phyloP scores from a whole-genome alignment of 2,329 filamentous ascomycete species.

The Colletotrichum orbiculare region DNA sequence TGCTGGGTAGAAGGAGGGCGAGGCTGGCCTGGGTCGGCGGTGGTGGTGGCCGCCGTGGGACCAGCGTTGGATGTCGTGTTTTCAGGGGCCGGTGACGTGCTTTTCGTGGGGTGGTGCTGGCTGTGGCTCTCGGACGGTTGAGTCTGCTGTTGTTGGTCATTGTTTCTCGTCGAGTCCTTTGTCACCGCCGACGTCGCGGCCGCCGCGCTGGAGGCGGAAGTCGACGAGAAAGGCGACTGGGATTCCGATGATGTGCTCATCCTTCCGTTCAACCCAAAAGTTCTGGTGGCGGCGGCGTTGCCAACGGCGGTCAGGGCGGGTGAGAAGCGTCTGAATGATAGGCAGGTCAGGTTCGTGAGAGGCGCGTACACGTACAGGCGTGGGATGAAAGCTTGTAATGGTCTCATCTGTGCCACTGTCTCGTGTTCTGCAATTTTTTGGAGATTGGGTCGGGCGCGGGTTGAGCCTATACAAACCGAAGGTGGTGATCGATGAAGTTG shows the following conservation, averaged over 20 bases:
- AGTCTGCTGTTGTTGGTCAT: conserved; percentile 6
- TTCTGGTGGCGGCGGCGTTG: conserved; percentile 11
- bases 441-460: conserved; percentile 7
- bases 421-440: conserved; percentile 2
- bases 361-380: conserved; percentile 22
- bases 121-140: conserved; percentile 12
- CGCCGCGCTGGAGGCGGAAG: not conserved
- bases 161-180: not conserved
- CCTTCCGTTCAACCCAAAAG: conserved; percentile 11
- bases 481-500: conserved; percentile 16
- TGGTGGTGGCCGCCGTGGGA: conserved; percentile 13
- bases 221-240: conserved; percentile 11
- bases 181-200: not conserved
- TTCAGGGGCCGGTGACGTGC: conserved; percentile 36
- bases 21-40: conserved; percentile 30
- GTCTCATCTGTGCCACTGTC: conserved; percentile 19
- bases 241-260: conserved; percentile 31
- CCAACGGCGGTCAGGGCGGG: conserved; percentile 18
- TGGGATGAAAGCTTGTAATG: conserved; percentile 15
- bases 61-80: conserved; percentile 29
- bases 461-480: conserved; percentile 11
- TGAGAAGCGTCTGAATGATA: conserved; percentile 22
- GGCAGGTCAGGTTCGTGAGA: conserved; percentile 17
- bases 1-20: conserved; percentile 17
- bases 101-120: conserved; percentile 34